phyloP scores from a whole-genome alignment of 2,329 filamentous ascomycete species.

The Canariomyces notabilis region DNA sequence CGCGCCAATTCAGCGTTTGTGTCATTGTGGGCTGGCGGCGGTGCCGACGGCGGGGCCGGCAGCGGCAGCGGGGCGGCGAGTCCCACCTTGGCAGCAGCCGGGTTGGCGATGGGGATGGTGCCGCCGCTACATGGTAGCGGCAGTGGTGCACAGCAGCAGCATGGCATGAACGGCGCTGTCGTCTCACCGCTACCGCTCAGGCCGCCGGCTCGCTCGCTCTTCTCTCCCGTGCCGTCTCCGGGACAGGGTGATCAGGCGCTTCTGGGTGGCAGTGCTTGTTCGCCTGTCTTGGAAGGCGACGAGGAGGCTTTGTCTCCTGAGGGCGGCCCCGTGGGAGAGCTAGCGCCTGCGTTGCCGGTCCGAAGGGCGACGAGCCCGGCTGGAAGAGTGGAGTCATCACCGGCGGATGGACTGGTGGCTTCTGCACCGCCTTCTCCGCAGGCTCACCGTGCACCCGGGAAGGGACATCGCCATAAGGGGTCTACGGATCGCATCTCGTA shows the following conservation, averaged over 20 bases:
- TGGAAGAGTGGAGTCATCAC: too few species aligned
- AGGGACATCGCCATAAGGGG: constrained; percentile 48
- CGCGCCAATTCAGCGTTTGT: constrained; percentile 44
- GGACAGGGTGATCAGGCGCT: constrained; percentile 10
- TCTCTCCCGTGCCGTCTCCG: constrained; percentile 18
- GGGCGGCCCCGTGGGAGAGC: constrained; percentile 10
- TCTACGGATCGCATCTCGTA: constrained; percentile 69
- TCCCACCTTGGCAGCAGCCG: constrained; percentile 43
- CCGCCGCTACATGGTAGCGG: too few species aligned
- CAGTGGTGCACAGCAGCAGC: too few species aligned
- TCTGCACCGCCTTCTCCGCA: too few species aligned
- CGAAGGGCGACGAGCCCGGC: not conserved
- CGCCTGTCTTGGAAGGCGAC: constrained; percentile 39
- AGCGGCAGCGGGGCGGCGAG: constrained; percentile 40
- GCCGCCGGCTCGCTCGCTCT: constrained; percentile 8
- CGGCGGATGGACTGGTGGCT: too few species aligned
- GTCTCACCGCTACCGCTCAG: constrained; percentile 3
- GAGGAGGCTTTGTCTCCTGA: constrained; percentile 24
- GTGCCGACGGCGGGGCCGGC: constrained; percentile 14
- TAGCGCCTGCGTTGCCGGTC: constrained; percentile 25
- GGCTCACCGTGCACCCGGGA: constrained; percentile 21
- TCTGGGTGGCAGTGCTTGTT: constrained; percentile 28
- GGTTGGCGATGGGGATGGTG: not conserved
- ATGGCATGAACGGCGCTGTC: not conserved
- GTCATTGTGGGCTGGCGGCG: constrained; percentile 37